These are phyloP conservation scores for Magnaporthiopsis rhizophila DNA, from an alignment of 2,329 filamentous ascomycete species.

Conservation along the genomic window DNA sequence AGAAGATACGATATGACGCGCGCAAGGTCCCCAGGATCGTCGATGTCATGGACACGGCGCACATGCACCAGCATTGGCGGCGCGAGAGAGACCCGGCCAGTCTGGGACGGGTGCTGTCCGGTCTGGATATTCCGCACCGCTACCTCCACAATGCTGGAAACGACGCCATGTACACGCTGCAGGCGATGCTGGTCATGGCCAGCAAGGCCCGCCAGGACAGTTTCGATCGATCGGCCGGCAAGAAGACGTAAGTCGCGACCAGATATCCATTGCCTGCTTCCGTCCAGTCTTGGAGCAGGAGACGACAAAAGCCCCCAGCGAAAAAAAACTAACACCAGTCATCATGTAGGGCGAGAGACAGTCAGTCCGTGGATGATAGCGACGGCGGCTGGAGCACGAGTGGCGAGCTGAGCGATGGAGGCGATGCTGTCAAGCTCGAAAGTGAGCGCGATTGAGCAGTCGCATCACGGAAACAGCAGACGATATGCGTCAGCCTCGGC, in stretches of 20 bases:
- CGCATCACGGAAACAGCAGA: neutral
- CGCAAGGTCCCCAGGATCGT: constrained; percentile 44
- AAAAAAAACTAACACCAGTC: neutral
- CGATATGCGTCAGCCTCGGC: no score
- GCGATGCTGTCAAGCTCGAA: constrained; percentile 6
- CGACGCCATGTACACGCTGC: constrained; percentile 73
- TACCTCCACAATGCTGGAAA: constrained; percentile 84
- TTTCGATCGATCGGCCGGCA: constrained; percentile 10
- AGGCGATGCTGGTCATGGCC: constrained; percentile 59
- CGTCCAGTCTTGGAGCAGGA: neutral
- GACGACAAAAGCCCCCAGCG: neutral
- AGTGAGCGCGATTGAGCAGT: neutral
- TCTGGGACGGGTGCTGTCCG: constrained; percentile 52
- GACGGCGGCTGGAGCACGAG: constrained; percentile 23
- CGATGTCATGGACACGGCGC: constrained; percentile 65
- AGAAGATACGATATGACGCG: constrained; percentile 55
- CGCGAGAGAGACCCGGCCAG: constrained; percentile 43
- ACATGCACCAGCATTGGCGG: constrained; percentile 58
- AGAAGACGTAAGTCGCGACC: constrained; percentile 4
- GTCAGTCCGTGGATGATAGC: neutral
- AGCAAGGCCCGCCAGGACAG: constrained; percentile 24
- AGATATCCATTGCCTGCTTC: neutral
- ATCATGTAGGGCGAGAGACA: neutral
- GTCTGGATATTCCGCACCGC: constrained; percentile 54
- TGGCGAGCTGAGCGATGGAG: constrained; percentile 25